Conservation (phyloP, 2,329 filamentous ascomycete species). For the Clonostachys rhizophaga region DNA sequence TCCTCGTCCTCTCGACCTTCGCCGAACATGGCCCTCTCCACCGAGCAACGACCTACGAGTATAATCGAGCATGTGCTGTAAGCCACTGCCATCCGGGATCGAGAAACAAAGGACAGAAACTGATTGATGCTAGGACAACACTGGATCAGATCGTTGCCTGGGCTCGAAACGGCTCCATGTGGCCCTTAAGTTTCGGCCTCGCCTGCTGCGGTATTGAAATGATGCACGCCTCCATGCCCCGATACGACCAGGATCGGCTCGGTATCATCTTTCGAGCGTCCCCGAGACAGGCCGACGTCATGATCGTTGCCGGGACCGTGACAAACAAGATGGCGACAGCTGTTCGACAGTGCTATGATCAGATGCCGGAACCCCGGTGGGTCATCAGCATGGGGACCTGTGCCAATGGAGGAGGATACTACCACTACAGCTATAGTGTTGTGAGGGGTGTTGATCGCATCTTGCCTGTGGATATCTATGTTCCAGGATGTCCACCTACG, state of each 20-base stretch:
- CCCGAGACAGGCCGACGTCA: constrained; percentile 59
- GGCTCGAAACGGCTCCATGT: constrained; percentile 54
- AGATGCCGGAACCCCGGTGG: constrained; percentile 64
- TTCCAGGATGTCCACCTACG: constrained; percentile 56
- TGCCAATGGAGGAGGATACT: constrained; percentile 69
- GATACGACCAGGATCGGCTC: constrained; percentile 59
- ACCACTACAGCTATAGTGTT: constrained; percentile 68
- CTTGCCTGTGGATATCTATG: constrained; percentile 64
- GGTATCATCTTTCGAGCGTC: constrained; percentile 65
- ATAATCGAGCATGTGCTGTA: constrained; percentile 10
- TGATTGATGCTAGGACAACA: constrained; percentile 32
- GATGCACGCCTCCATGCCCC: constrained; percentile 59
- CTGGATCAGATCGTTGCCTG: constrained; percentile 51
- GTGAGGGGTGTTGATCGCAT: constrained; percentile 61
- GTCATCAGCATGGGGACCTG: constrained; percentile 66
- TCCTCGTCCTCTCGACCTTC: no score
- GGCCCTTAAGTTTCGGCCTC: constrained; percentile 58
- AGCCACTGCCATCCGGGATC: background rate
- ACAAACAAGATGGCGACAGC: constrained; percentile 67
- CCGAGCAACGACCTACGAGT: background rate
- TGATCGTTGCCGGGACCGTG: constrained; percentile 63
- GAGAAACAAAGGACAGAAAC: background rate
- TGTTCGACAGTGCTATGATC: constrained; percentile 59
- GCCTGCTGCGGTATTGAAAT: constrained; percentile 60
- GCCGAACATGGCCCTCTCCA: background rate